These are phyloP conservation scores for Cenococcum geophilum DNA, from an alignment of 495 filamentous ascomycete genomes.

Conservation along the genomic window DNA sequence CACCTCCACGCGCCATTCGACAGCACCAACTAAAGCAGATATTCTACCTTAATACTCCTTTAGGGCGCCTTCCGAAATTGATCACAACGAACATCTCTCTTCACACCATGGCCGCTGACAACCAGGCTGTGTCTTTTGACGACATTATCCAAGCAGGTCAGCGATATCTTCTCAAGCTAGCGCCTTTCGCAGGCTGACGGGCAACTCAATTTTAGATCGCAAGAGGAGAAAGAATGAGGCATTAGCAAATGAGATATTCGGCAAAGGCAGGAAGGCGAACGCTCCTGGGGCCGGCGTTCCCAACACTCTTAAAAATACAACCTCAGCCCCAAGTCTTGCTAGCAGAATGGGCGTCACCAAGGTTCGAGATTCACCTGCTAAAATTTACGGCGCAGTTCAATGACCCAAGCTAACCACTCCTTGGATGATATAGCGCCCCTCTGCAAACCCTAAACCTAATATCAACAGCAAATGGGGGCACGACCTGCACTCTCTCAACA, in stretches of 20 bases:
- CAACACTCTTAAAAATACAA: background rate
- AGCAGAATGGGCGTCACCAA: conserved; percentile 3
- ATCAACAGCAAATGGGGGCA: conserved; percentile 30
- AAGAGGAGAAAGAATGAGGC: conserved; percentile 4
- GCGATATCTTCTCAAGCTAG: background rate
- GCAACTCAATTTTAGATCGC: background rate
- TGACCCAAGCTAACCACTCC: background rate
- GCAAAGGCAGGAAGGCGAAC: background rate
- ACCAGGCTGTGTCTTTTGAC: conserved; percentile 4
- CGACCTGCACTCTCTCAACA: conserved; percentile 26
- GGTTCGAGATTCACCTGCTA: background rate
- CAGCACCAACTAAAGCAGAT: background rate
- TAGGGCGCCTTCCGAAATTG: no score
- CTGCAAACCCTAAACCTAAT: conserved; percentile 20
- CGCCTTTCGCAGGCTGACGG: background rate
- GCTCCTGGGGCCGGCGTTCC: background rate
- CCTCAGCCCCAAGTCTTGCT: conserved; percentile 1
- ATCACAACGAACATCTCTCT: background rate
- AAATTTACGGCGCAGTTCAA: background rate
- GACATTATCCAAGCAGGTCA: conserved; percentile 3
- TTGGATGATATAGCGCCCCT: conserved; percentile 14
- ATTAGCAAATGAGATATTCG: background rate
- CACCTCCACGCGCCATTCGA: background rate
- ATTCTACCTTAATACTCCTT: no score
- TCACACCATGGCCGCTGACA: background rate